These are phyloP conservation scores for Spongispora temasekensis DNA, from an alignment of 1,284 basidiomycete species.

Conservation along the genomic window DNA sequence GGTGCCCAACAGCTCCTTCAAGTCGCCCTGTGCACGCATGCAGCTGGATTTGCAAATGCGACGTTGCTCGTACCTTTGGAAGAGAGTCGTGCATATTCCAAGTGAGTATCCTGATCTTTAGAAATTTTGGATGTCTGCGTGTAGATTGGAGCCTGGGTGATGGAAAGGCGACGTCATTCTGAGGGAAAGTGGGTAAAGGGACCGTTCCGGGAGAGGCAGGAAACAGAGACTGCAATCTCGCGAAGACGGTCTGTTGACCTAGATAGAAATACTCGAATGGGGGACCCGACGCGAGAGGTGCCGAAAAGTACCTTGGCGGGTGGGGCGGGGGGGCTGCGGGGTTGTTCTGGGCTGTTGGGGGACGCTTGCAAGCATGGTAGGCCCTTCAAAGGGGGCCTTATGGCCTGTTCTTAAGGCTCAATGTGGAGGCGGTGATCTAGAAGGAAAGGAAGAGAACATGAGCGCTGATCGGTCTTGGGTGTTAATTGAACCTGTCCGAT, in stretches of 20 bases:
- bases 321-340: conserved; percentile 18
- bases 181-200: conserved; percentile 14
- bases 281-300: neutral
- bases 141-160: conserved; percentile 27
- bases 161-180: conserved; percentile 22
- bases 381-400: conserved; percentile 18
- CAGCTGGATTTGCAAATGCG: conserved; percentile 1
- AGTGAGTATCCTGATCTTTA: conserved; percentile 53
- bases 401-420: conserved; percentile 34
- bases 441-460: conserved; percentile 23
- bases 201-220: conserved; percentile 30
- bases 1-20: conserved; percentile 71
- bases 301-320: conserved; percentile 27
- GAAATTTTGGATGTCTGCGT: conserved; percentile 40
- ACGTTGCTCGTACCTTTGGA: conserved; percentile 55
- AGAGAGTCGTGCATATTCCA: conserved; percentile 83
- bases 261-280: conserved; percentile 4
- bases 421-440: conserved; percentile 26
- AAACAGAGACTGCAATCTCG: conserved; percentile 47
- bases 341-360: conserved; percentile 21
- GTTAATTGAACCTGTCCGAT: conserved; percentile 24
- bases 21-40: conserved; percentile 57
- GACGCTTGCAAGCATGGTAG: conserved; percentile 23
- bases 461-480: conserved; percentile 17
- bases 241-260: conserved; percentile 42